Conservation (phyloP, 371 early-diverging fungal genomes). For the Mortierella sp. region DNA sequence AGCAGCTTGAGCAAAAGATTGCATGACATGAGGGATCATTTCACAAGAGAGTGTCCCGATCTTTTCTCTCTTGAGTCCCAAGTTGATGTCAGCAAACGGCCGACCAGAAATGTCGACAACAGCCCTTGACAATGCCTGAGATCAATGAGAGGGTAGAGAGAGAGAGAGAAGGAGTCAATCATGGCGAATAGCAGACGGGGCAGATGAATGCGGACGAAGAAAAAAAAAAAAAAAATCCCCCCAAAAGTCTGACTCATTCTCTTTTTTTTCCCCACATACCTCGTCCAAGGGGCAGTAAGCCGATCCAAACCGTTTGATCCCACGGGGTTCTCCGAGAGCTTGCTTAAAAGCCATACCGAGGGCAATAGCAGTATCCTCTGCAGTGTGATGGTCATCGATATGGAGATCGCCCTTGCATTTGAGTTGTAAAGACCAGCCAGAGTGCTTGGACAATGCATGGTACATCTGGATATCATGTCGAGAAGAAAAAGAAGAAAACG, state of each 20-base stretch:
- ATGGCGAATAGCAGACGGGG: too few species aligned
- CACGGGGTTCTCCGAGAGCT: conserved; percentile 89
- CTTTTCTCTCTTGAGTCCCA: conserved; percentile 90
- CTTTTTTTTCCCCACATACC: conserved; percentile 55
- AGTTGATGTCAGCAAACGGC: conserved; percentile 84
- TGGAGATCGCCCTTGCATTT: conserved; percentile 91
- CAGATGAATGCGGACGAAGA: too few species aligned
- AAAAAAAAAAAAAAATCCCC: too few species aligned
- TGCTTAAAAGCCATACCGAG: conserved; percentile 93
- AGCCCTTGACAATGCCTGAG: conserved; percentile 87
- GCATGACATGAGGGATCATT: conserved; percentile 96
- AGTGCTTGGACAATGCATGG: conserved; percentile 95
- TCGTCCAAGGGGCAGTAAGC: conserved; percentile 97
- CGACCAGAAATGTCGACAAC: conserved; percentile 98
- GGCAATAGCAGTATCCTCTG: conserved; percentile 95
- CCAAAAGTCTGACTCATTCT: too few species aligned
- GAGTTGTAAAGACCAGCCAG: conserved; percentile 85
- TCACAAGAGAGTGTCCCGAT: conserved; percentile 91
- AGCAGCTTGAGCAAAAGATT: conserved; percentile 90
- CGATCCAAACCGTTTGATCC: conserved; percentile 94
- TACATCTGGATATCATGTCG: conserved; percentile 77
- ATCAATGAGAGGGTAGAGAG: neutral
- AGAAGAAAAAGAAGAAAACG: neutral
- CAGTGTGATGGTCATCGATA: conserved; percentile 98
- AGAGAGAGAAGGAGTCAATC: too few species aligned